These are phyloP conservation scores for Cadophora sp. DNA, from an alignment of 2,329 filamentous ascomycete genomes.

Conservation along the genomic window DNA sequence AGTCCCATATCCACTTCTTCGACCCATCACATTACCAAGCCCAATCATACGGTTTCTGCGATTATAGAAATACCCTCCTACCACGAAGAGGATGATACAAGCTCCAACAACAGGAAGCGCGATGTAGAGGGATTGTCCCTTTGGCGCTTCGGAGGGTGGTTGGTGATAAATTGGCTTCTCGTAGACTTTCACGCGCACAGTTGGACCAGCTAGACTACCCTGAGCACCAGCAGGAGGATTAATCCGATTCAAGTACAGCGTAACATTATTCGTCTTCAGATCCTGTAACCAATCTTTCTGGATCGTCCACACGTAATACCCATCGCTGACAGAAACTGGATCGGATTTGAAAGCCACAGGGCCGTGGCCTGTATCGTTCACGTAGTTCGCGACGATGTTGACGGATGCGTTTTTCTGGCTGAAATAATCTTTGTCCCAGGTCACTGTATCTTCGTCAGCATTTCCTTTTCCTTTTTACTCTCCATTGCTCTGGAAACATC, in stretches of 20 bases:
- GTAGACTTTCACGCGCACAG: slow-evolving; percentile 36
- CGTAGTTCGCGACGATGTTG: slow-evolving; percentile 41
- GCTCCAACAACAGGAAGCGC: slow-evolving; percentile 41
- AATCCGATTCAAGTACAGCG: slow-evolving; percentile 37
- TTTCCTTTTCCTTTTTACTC: neutral
- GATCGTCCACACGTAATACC: slow-evolving; percentile 40
- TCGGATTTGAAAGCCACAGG: slow-evolving; percentile 41
- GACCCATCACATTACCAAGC: slow-evolving; percentile 44
- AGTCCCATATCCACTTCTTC: slow-evolving; percentile 41
- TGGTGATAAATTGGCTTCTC: slow-evolving; percentile 34
- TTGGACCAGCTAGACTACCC: slow-evolving; percentile 35
- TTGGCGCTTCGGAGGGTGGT: slow-evolving; percentile 31
- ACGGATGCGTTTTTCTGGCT: slow-evolving; percentile 37
- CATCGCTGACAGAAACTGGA: slow-evolving; percentile 30
- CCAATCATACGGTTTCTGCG: slow-evolving; percentile 40
- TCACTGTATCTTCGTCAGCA: slow-evolving; percentile 34
- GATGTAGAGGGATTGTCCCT: slow-evolving; percentile 41
- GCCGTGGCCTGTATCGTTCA: slow-evolving; percentile 39
- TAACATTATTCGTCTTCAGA: slow-evolving; percentile 39
- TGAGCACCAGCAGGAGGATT: slow-evolving; percentile 31
- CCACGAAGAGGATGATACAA: slow-evolving; percentile 38
- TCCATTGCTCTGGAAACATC: neutral
- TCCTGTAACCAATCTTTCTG: slow-evolving; percentile 38
- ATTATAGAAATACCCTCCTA: slow-evolving; percentile 39
- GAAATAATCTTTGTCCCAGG: slow-evolving; percentile 42